Evolutionary conservation across 179 eudicot genomes (phyloP).

Genomic region (Patellifolia procumbens): DNA sequence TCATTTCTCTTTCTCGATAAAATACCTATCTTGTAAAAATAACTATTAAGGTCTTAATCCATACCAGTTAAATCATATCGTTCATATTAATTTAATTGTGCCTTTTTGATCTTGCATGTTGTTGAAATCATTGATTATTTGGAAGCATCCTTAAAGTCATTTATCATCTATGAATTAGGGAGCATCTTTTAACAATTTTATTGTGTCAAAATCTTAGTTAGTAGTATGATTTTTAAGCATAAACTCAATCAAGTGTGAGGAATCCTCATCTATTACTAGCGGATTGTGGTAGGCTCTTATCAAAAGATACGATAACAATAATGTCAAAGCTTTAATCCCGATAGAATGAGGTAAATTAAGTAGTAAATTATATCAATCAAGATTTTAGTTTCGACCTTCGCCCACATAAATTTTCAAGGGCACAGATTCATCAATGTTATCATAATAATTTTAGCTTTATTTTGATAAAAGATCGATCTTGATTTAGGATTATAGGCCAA

Average conservation of each 20-base stretch:
- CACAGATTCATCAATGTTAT: too few species aligned
- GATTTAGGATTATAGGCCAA: too few species aligned
- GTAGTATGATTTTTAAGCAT: not conserved
- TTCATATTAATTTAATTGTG: constrained; percentile 13
- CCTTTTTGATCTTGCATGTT: constrained; percentile 13
- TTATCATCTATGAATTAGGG: not conserved
- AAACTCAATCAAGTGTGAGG: not conserved
- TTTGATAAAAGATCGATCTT: too few species aligned
- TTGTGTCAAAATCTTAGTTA: not conserved
- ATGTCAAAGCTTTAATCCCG: too few species aligned
- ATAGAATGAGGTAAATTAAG: too few species aligned
- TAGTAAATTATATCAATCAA: too few species aligned
- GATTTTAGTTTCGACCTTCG: too few species aligned
- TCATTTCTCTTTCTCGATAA: constrained; percentile 26
- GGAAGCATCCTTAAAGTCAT: constrained; percentile 16
- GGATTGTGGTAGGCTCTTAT: not conserved
- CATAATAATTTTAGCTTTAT: too few species aligned
- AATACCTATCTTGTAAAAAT: constrained; percentile 15
- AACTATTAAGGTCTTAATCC: constrained; percentile 24
- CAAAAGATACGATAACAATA: too few species aligned
- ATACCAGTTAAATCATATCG: constrained; percentile 28
- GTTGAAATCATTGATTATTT: constrained; percentile 22
- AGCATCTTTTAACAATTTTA: not conserved
- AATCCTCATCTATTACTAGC: not conserved
- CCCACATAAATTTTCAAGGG: too few species aligned